Base-by-base conservation (phyloP, 2,329 filamentous ascomycete genomes). In the Stromatinia cepivora region DNA sequence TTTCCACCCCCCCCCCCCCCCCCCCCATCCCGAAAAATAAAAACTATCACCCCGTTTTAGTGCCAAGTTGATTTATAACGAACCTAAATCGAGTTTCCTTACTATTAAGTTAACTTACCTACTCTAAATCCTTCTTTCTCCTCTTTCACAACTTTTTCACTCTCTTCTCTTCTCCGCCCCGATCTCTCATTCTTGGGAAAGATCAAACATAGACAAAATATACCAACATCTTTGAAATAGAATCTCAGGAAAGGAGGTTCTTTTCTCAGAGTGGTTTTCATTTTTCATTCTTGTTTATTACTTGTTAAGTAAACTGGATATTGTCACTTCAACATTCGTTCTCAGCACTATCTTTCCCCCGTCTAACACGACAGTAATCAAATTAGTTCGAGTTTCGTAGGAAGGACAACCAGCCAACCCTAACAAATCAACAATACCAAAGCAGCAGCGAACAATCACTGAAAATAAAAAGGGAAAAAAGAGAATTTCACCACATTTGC, bases 161-260 rank as follows among this genome's bases (percentile, higher is more conserved):
- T 42, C 31, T 54, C 50, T 54, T 64, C 61, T 39, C 46, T 15
- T 22, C 31, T 34, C 39, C n/a, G 9, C 36, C 53, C 53, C 20
- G 50, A 61, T 67, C 65, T 67, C 56, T 52, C 65, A 61, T 62
- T 52, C 65, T 61, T 61, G 45, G 65, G 45, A 67, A 62, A 42
- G 20, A 31, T 39, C 45, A 62, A 5, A 17, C 10, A n/a, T 25
- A 56, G 6, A 39, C 57, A 45, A 20, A 50, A 45, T 17, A 61
- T 61, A 28, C 34, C 66, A 45, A 54, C 56, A 54, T 46, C 66
- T 54, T n/a, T 11, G 50, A 52, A 36, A 28, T 45, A 45, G 46
- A 67, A 54, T n/a, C 66, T 54, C 48, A 31, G 2, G 39, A 53
- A 59, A 34, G 4, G 46, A 50, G 8, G 8, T 45, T 34, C 45